Conservation (phyloP, 1,284 basidiomycete genomes). For the Malassezia globosa region DNA sequence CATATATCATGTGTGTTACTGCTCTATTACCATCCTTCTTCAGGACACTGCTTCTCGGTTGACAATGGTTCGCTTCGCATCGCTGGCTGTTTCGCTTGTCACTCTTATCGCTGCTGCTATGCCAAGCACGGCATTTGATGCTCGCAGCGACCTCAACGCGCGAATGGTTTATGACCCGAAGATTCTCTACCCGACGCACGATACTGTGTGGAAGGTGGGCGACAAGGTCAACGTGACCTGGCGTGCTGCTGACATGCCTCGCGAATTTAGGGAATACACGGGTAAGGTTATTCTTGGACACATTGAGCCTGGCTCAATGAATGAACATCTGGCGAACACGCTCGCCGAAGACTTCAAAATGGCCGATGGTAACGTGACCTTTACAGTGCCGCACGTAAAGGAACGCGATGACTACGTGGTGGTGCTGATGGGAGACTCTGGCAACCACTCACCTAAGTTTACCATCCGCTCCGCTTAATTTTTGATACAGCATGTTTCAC, state of each 20-base stretch:
- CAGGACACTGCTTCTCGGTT: too few relatives aligned
- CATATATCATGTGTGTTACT: too few relatives aligned
- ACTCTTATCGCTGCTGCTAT: conserved; percentile 1
- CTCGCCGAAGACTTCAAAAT: conserved; percentile 21
- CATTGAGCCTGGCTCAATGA: conserved; percentile 5
- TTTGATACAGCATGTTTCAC: not conserved
- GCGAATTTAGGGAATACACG: not conserved
- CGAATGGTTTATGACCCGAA: conserved; percentile 24
- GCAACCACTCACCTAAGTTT: conserved; percentile 24
- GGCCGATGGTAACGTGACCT: conserved; percentile 11
- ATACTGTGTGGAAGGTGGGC: conserved; percentile 19
- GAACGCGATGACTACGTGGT: conserved; percentile 24
- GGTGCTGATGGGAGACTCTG: conserved; percentile 27
- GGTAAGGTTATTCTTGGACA: conserved; percentile 22
- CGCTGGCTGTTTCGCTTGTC: conserved; percentile 1
- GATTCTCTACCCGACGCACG: conserved; percentile 18
- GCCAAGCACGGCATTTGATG: not conserved
- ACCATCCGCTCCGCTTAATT: conserved; percentile 17
- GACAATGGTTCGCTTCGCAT: conserved; percentile 9
- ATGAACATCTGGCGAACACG: conserved; percentile 19
- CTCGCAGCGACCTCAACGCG: conserved; percentile 1
- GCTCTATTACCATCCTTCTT: too few relatives aligned
- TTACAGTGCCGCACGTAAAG: conserved; percentile 19
- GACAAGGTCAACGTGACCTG: conserved; percentile 17
- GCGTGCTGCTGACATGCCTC: conserved; percentile 15